Base-by-base conservation (phyloP, 2,329 filamentous ascomycete genomes). In the Colletotrichum sp. region DNA sequence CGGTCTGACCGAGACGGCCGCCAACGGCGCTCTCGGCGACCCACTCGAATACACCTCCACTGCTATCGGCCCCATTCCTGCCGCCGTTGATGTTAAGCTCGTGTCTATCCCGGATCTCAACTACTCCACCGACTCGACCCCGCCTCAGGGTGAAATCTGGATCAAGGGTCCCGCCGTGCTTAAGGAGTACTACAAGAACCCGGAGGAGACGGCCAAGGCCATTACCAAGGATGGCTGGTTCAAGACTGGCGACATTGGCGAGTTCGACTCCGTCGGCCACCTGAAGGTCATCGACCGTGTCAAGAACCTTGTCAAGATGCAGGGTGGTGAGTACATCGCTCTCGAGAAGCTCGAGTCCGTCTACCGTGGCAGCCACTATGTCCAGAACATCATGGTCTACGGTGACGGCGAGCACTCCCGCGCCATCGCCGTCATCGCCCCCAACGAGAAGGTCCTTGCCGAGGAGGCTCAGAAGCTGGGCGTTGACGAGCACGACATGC, bases 301-400 rank as follows among this genome's bases (percentile, higher is more conserved):
- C 91, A 98, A 98, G 92, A 98, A 98, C 85, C 88, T 98, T 70
- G 94, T 98, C 84, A 98, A 98, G 92, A 96, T 97, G 76, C 90
- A 95, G 77, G 95, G 96, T 74, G 96, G 96, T 78, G 96, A 98
- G 88, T 98, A 98, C 84, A 97, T 98, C 82, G 97, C 96, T 27
- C 90, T 99, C 6, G 96, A 98, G 87, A 98, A 96, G 87, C 92
- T 98, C 73, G 96, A 98, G 86, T 94, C 96, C 5, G 89, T 98
- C 69, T 98, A 98, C 86, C 93, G 96, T 75, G 92, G 94, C 59
- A 91, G 90, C 12, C 89, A 91, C n/a, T 90, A 93, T 12, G 95
- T 98, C 24, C 90, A 90, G 74, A 98, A 98, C 85, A 92, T 98
- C 81, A 97, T 97, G 87, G 90, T 98, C 55, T 94, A 97, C 80